Percentiles rank a stretch among this genome's conserved stretches.
Evolutionary conservation across 2,329 filamentous ascomycete genomes (phyloP).

Genomic region (Exophiala sp.): DNA sequence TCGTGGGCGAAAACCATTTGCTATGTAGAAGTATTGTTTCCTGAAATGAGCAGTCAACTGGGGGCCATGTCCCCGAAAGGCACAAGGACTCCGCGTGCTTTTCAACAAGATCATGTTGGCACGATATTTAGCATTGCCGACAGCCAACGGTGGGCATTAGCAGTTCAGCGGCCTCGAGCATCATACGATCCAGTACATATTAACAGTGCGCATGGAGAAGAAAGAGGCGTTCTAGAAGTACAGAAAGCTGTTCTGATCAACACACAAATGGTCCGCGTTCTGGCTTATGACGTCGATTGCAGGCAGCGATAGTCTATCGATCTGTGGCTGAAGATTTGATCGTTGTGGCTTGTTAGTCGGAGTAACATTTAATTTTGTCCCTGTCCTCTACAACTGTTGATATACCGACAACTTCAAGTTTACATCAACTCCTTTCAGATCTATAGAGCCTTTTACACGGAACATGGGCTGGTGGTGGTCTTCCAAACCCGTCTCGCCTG

Average conservation of each 20-base stretch:
- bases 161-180: background rate
- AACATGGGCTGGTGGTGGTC: constrained; percentile 46
- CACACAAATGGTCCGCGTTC: background rate
- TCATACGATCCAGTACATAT: background rate
- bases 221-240: background rate
- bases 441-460: background rate
- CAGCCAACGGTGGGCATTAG: background rate
- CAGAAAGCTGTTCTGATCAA: background rate
- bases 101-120: constrained; percentile 15
- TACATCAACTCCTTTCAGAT: background rate
- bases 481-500: constrained; percentile 30
- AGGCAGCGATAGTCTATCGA: background rate
- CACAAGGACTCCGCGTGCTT: constrained; percentile 3
- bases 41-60: constrained; percentile 1
- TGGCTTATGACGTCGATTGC: background rate
- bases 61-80: constrained; percentile 3
- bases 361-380: too few species aligned
- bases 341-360: background rate
- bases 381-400: too few species aligned
- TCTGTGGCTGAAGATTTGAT: background rate
- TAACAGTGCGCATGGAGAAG: background rate
- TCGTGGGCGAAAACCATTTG: constrained; percentile 14
- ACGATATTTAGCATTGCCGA: background rate
- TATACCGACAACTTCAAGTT: too few species aligned
- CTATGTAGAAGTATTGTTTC: constrained; percentile 19